Percentiles rank a stretch among this genome's conserved stretches.
phyloP scores from a whole-genome alignment of 768 basidiomycete genomes.

The Collybia sordida region DNA sequence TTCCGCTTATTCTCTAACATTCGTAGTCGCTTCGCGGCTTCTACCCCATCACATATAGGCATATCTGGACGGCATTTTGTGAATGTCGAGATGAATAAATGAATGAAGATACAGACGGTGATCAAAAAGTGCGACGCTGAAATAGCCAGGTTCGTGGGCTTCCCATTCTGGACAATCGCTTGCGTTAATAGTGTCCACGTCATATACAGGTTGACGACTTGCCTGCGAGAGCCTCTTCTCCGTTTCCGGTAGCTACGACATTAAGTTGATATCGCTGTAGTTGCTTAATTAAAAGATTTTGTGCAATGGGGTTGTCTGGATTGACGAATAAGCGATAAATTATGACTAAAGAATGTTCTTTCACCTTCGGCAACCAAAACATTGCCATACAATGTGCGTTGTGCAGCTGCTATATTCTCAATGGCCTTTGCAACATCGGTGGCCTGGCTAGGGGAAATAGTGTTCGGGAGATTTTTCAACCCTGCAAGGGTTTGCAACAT shows the following conservation, averaged over 20 bases:
- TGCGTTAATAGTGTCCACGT: constrained; percentile 1
- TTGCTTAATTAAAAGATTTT: constrained; percentile 66
- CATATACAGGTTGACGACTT: not conserved
- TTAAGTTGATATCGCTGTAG: constrained; percentile 59
- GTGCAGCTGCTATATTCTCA: constrained; percentile 46
- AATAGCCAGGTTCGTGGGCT: constrained; percentile 63
- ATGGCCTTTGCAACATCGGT: constrained; percentile 39
- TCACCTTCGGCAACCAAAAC: constrained; percentile 73
- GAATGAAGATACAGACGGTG: constrained; percentile 45
- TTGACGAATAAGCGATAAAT: not conserved
- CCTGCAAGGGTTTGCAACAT: constrained; percentile 62
- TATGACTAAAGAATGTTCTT: not conserved
- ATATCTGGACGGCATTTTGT: constrained; percentile 47
- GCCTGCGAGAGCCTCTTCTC: constrained; percentile 66
- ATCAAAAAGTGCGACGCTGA: constrained; percentile 70
- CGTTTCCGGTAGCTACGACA: constrained; percentile 64
- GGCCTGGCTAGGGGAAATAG: constrained; percentile 34
- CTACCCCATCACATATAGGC: constrained; percentile 78
- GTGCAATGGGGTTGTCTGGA: constrained; percentile 70
- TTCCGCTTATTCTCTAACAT: constrained; percentile 59
- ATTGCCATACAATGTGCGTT: constrained; percentile 61
- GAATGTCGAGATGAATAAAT: not conserved
- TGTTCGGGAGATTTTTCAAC: constrained; percentile 52
- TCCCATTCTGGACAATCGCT: constrained; percentile 56
- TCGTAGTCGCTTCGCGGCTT: constrained; percentile 66